Conservation (phyloP, 2,329 filamentous ascomycete genomes). For the Colletotrichum lupini region DNA sequence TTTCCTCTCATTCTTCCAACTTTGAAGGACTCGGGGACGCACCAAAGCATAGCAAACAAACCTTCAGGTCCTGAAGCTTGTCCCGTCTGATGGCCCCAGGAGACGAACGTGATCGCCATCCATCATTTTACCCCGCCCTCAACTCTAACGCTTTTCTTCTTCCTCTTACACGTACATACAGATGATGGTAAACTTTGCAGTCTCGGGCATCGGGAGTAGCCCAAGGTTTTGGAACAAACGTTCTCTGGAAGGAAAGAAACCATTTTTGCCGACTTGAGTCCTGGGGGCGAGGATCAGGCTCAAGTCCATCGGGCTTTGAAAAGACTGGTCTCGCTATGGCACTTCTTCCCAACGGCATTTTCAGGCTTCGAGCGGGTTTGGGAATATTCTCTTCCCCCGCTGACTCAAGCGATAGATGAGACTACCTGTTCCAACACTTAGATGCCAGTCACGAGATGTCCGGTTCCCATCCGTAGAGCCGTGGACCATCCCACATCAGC, state of each 20-base stretch:
- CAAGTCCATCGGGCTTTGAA: not conserved
- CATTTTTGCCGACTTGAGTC: not conserved
- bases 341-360: not conserved
- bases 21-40: not conserved
- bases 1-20: not conserved
- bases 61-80: not conserved
- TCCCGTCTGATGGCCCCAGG: not conserved
- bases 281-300: not conserved
- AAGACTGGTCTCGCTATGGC: too few relatives aligned
- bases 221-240: not conserved
- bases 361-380: not conserved
- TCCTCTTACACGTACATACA: not conserved
- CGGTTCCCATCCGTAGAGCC: too few relatives aligned
- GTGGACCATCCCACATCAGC: not conserved
- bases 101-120: slow-evolving; percentile 10
- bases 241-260: not conserved
- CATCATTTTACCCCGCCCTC: slow-evolving; percentile 4
- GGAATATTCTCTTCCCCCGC: not conserved
- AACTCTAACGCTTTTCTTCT: too few relatives aligned
- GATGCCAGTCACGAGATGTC: too few relatives aligned
- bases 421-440: not conserved
- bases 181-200: not conserved
- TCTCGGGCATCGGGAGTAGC: not conserved
- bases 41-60: not conserved
- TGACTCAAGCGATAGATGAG: not conserved